Percentiles rank a stretch among this genome's conserved stretches.
phyloP scores from a whole-genome alignment of 495 filamentous ascomycete genomes.

The Aspergillus haitiensis region DNA sequence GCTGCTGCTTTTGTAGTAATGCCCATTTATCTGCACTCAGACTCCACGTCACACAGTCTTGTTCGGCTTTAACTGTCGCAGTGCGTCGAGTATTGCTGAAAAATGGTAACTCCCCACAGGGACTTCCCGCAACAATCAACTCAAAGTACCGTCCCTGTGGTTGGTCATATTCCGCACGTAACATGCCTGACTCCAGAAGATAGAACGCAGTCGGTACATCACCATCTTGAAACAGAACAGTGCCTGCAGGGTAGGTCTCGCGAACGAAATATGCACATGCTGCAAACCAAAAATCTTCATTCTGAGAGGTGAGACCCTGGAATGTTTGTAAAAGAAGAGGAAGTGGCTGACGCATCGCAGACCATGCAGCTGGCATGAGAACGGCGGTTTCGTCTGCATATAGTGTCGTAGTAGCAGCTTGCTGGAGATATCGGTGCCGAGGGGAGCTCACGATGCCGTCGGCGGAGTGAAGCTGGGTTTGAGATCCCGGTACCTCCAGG shows the following conservation, averaged over 20 bases:
- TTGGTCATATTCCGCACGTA: constrained; percentile 84
- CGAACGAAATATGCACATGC: constrained; percentile 69
- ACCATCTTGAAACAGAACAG: constrained; percentile 72
- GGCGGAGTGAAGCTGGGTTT: constrained; percentile 22
- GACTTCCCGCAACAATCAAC: constrained; percentile 89
- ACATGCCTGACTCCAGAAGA: constrained; percentile 84
- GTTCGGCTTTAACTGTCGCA: constrained; percentile 79
- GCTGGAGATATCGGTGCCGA: constrained; percentile 70
- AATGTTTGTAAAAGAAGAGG: constrained; percentile 92
- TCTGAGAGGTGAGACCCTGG: constrained; percentile 69
- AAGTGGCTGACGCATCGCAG: constrained; percentile 81
- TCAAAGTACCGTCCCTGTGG: constrained; percentile 88
- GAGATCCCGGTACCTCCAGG: constrained; percentile 55
- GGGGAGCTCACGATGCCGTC: constrained; percentile 71
- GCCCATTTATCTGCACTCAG: constrained; percentile 70
- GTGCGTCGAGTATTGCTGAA: constrained; percentile 87
- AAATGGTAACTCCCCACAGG: constrained; percentile 94
- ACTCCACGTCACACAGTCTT: constrained; percentile 79
- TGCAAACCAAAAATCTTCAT: constrained; percentile 94
- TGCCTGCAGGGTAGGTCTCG: constrained; percentile 63
- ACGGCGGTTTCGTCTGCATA: constrained; percentile 54
- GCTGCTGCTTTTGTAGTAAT: constrained; percentile 63
- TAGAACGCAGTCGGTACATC: constrained; percentile 78
- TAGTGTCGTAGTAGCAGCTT: constrained; percentile 73
- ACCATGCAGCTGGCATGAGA: constrained; percentile 61